Conservation (phyloP, 2,329 filamentous ascomycete genomes). For the Tolypocladium capitatum region DNA sequence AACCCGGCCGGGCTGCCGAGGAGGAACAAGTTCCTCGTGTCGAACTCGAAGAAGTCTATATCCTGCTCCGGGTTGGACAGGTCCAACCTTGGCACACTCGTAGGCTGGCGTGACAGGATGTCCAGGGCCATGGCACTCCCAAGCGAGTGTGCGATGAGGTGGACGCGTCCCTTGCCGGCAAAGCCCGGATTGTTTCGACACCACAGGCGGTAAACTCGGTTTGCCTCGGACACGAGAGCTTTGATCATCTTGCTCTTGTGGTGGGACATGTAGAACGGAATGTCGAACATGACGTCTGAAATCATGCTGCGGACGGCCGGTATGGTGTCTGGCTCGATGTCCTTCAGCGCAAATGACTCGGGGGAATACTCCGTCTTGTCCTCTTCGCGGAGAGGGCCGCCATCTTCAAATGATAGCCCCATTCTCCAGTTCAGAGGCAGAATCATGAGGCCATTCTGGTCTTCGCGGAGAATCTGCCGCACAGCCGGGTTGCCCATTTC, state of each 20-base stretch:
- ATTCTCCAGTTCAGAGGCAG: constrained; percentile 91
- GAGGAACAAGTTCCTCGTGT: constrained; percentile 80
- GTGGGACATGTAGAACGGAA: constrained; percentile 93
- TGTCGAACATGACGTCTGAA: constrained; percentile 95
- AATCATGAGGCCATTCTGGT: constrained; percentile 85
- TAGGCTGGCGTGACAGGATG: constrained; percentile 81
- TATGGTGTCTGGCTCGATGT: constrained; percentile 84
- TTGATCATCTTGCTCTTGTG: constrained; percentile 92
- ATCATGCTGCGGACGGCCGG: constrained; percentile 89
- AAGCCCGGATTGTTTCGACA: constrained; percentile 88
- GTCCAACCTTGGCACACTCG: constrained; percentile 41
- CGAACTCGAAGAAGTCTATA: constrained; percentile 68
- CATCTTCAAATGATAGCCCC: constrained; percentile 75
- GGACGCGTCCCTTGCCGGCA: constrained; percentile 65
- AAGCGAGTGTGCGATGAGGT: constrained; percentile 84
- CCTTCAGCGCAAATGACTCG: constrained; percentile 55
- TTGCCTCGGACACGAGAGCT: constrained; percentile 79
- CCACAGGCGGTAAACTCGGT: constrained; percentile 92
- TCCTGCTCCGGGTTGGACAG: constrained; percentile 25
- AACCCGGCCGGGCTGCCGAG: constrained; percentile 85
- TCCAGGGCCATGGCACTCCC: constrained; percentile 93
- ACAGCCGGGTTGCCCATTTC: constrained; percentile 65
- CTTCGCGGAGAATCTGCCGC: constrained; percentile 59
- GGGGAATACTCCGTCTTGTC: constrained; percentile 39
- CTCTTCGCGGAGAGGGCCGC: constrained; percentile 44